Evolutionary conservation across 139 green algal genomes (phyloP), one percentile per base, ranked within the genome.

Genomic region (Chlamydomonas incerta): DNA sequence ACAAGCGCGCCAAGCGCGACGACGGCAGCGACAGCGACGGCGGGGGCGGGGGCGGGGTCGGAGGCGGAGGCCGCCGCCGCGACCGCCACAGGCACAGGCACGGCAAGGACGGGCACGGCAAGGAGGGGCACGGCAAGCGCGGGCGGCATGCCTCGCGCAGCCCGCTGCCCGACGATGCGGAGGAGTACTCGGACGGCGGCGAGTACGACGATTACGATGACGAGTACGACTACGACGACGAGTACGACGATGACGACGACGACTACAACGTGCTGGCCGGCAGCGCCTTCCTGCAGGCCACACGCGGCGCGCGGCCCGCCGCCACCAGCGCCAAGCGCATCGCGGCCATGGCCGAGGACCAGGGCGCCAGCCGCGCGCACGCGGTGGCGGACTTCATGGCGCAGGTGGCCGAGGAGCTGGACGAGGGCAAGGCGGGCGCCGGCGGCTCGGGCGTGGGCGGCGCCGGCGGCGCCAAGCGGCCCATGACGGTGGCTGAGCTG

Each of bases 331-430:
- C 24, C 24, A 82, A 82, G 58, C 74, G 58, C 41, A 50, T 50
- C 21, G 24, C 24, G 4, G 34, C 75, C 29, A 71, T n/a, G 60
- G 26, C 60, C n/a, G 75, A 82, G 37, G 60, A 72, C 60, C 31
- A 17, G 21, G 73, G 55, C 73, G n/a, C 21, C 31, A 23, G 24
- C 58, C n/a, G 33, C 26, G 35, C 9, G 31, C 52, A 81, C 55
- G 74, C 33, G 34, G 57, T 71, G 24, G 28, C 35, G 18, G 63
- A 83, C 77, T 74, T 83, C 77, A 83, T 83, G 77, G 55, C 71
- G 31, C 77, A 66, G 18, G 66, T 83, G 8, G 77, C 77, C 6
- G 77, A 83, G 63, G 77, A 83, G 63, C 63, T 83, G 34, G 77
- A 83, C 41, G 77, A 83, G 15, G 75, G 74, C 29, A 24, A 72